A percentile compares a stretch with the other conserved stretches of the same genome.
phyloP scores from a whole-genome alignment of 352 stramenopile species.

The Halophytophthora batemanensis region DNA sequence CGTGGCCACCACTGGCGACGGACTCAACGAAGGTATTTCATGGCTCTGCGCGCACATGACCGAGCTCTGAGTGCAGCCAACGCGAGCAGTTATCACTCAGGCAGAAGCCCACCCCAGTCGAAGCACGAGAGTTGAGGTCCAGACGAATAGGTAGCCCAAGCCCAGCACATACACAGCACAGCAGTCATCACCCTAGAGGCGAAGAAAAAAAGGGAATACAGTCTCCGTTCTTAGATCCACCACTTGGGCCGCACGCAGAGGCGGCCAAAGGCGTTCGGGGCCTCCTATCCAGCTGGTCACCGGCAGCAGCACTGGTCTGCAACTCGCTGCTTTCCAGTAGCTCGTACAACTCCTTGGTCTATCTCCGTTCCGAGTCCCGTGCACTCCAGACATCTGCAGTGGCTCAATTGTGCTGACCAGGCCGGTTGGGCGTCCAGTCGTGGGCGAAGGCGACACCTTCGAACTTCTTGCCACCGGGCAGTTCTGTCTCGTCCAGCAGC shows the following conservation, averaged over 20 bases:
- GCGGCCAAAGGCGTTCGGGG: slow-evolving; percentile 2
- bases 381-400: no score
- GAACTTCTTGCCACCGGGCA: slow-evolving; percentile 91
- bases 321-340: slow-evolving; percentile 20
- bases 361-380: not conserved
- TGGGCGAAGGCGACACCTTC: slow-evolving; percentile 91
- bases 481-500: slow-evolving; percentile 88
- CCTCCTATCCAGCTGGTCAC: slow-evolving; percentile 7
- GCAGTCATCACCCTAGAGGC: not conserved
- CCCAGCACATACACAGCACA: not conserved
- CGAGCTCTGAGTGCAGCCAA: slow-evolving; percentile 47
- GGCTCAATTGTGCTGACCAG: not conserved
- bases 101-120: no score
- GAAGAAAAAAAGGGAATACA: slow-evolving; percentile 18
- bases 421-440: slow-evolving; percentile 44
- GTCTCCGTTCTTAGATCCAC: slow-evolving; percentile 28
- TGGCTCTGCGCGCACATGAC: slow-evolving; percentile 83
- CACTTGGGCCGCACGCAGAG: slow-evolving; percentile 3
- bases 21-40: slow-evolving; percentile 63
- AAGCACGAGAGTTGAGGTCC: no score
- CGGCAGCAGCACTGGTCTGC: slow-evolving; percentile 5
- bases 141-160: slow-evolving; percentile 13
- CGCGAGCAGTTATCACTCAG: no score
- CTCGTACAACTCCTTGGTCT: slow-evolving; percentile 14
- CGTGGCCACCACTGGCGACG: slow-evolving; percentile 75